phyloP scores from a whole-genome alignment of 768 basidiomycete genomes.

The Xerocomellus intermedius region DNA sequence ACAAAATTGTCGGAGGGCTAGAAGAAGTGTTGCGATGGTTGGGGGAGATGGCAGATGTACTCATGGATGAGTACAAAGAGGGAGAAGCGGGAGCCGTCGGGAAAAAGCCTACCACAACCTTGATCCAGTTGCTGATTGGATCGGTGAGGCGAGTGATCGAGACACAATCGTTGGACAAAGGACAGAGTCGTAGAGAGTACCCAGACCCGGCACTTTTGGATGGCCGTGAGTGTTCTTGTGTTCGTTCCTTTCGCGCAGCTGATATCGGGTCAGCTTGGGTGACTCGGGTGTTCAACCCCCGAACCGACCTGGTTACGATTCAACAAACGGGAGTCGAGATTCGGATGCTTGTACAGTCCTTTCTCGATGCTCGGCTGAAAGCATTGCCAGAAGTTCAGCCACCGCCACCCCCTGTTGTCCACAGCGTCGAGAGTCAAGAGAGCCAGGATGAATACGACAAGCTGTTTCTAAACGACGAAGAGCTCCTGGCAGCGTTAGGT shows the following conservation, averaged over 20 bases:
- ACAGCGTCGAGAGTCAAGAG: slow-evolving; percentile 51
- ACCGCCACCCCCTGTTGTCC: slow-evolving; percentile 32
- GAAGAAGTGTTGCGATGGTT: slow-evolving; percentile 62
- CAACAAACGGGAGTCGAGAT: slow-evolving; percentile 52
- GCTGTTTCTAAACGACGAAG: slow-evolving; percentile 59
- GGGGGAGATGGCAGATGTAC: slow-evolving; percentile 50
- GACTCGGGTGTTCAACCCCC: slow-evolving; percentile 44
- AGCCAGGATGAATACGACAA: slow-evolving; percentile 76
- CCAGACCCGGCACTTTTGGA: slow-evolving; percentile 63
- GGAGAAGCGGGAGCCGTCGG: slow-evolving; percentile 23
- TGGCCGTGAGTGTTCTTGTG: slow-evolving; percentile 41
- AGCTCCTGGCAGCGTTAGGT: slow-evolving; percentile 53
- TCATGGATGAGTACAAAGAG: slow-evolving; percentile 55
- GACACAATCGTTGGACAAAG: slow-evolving; percentile 38
- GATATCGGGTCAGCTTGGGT: slow-evolving; percentile 51
- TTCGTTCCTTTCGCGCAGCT: slow-evolving; percentile 3
- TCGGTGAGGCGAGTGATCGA: slow-evolving; percentile 53
- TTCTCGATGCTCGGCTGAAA: slow-evolving; percentile 55
- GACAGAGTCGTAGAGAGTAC: slow-evolving; percentile 40
- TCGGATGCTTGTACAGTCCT: slow-evolving; percentile 54
- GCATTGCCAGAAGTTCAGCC: slow-evolving; percentile 42
- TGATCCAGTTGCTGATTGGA: slow-evolving; percentile 55
- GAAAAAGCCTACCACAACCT: slow-evolving; percentile 32
- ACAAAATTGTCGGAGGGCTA: slow-evolving; percentile 43
- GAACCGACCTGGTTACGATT: slow-evolving; percentile 41